These are phyloP conservation scores for Gloeostereum incarnatum DNA, from an alignment of 768 basidiomycete species.

Conservation along the genomic window DNA sequence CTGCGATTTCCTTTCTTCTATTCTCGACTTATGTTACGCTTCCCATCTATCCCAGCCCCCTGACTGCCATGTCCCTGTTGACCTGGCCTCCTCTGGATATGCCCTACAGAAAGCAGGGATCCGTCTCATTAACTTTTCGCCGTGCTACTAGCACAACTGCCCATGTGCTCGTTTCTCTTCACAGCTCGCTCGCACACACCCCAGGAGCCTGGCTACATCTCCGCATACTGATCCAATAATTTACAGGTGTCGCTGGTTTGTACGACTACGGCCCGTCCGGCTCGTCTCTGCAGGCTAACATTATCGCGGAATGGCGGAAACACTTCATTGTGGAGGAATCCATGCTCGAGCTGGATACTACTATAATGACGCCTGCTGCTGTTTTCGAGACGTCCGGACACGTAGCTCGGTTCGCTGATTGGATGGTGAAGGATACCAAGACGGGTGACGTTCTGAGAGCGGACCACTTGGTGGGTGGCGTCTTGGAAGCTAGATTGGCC, in stretches of 20 bases:
- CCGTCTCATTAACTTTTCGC: too few relatives aligned
- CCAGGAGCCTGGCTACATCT: too few relatives aligned
- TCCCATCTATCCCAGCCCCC: too few relatives aligned
- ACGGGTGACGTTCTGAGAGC: constrained; percentile 97
- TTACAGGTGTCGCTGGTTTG: constrained; percentile 84
- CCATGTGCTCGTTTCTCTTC: too few relatives aligned
- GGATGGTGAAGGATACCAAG: constrained; percentile 96
- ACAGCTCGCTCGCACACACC: too few relatives aligned
- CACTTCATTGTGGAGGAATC: constrained; percentile 98
- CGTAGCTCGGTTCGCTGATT: constrained; percentile 96
- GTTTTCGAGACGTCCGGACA: constrained; percentile 98
- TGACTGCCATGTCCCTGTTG: too few relatives aligned
- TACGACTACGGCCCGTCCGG: constrained; percentile 99
- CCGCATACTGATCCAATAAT: constrained; percentile 4
- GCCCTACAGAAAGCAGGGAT: too few relatives aligned
- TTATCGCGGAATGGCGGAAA: constrained; percentile 92
- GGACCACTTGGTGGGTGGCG: constrained; percentile 91
- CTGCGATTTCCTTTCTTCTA: too few relatives aligned
- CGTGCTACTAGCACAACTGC: too few relatives aligned
- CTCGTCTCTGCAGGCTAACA: constrained; percentile 92
- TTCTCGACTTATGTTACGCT: too few relatives aligned
- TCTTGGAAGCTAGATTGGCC: constrained; percentile 82
- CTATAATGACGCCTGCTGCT: constrained; percentile 90
- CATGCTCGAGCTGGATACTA: constrained; percentile 98
- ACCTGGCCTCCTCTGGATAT: too few relatives aligned